Conservation (phyloP, 352 stramenopile genomes). For the Aphanomyces astaci region DNA sequence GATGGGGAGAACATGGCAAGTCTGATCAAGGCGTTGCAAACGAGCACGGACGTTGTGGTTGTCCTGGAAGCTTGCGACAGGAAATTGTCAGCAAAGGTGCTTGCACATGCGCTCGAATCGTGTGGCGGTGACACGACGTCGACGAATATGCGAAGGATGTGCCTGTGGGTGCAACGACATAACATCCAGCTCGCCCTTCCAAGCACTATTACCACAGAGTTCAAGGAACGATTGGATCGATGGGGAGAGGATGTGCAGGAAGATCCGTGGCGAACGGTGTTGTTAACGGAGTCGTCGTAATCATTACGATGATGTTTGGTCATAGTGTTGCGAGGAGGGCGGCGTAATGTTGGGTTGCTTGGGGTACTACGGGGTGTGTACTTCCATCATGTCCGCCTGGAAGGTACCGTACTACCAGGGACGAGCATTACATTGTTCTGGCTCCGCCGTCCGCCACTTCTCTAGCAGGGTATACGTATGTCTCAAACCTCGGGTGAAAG, state of each 20-base stretch:
- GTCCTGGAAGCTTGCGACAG: background rate
- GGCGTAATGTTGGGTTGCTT: no score
- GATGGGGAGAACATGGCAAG: background rate
- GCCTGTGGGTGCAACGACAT: background rate
- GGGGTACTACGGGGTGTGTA: background rate
- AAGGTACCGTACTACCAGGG: no score
- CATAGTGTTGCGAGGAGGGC: no score
- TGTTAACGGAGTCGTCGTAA: background rate
- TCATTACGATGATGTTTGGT: background rate
- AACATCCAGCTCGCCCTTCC: background rate
- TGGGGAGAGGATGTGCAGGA: slow-evolving; percentile 3
- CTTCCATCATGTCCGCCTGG: no score
- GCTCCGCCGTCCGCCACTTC: no score
- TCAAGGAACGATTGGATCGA: background rate
- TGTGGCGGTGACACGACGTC: background rate
- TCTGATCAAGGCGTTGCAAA: background rate
- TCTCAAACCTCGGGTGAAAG: no score
- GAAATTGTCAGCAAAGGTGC: background rate
- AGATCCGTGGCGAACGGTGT: background rate
- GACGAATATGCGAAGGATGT: background rate
- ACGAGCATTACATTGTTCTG: background rate
- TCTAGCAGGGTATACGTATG: no score
- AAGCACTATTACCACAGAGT: background rate
- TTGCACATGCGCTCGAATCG: background rate
- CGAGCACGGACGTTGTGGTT: background rate